Conservation (phyloP, 2,329 filamentous ascomycete species). For the Pseudogymnoascus pannorum region DNA sequence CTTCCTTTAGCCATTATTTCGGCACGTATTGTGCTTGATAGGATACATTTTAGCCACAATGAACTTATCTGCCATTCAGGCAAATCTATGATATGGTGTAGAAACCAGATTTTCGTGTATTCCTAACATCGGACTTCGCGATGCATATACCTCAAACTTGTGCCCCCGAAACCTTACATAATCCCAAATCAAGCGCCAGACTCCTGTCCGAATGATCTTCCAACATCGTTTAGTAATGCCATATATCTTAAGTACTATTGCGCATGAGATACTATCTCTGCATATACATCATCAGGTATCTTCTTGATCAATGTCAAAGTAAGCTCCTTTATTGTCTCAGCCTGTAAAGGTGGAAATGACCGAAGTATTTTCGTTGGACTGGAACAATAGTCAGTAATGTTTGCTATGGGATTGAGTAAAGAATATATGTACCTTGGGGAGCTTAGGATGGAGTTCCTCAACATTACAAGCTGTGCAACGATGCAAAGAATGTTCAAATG, state of each 20-base stretch:
- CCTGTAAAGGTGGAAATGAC: conserved; percentile 76
- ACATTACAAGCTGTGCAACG: conserved; percentile 85
- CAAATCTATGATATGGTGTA: not conserved
- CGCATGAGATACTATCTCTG: conserved; percentile 82
- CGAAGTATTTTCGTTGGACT: conserved; percentile 91
- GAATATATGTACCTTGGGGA: conserved; percentile 63
- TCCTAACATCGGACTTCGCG: not conserved
- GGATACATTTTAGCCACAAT: not conserved
- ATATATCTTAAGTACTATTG: conserved; percentile 40
- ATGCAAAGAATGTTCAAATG: conserved; percentile 96
- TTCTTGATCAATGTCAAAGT: conserved; percentile 82
- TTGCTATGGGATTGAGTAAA: not conserved
- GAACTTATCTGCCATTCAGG: not conserved
- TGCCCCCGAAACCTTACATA: not conserved
- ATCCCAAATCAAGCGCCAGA: not conserved
- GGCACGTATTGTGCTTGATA: not conserved
- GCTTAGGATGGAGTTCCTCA: conserved; percentile 74
- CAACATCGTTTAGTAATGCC: not conserved
- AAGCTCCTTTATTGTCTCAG: conserved; percentile 74
- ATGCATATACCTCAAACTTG: not conserved
- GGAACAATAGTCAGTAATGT: conserved; percentile 21
- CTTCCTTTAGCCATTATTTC: not conserved
- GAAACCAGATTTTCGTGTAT: not conserved
- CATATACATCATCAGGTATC: conserved; percentile 85
- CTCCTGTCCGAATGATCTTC: not conserved